Percentiles rank a stretch among this genome's conserved stretches.
These are phyloP conservation scores for Trichocladium antarcticum DNA, from an alignment of 495 filamentous ascomycete genomes.

Conservation along the genomic window DNA sequence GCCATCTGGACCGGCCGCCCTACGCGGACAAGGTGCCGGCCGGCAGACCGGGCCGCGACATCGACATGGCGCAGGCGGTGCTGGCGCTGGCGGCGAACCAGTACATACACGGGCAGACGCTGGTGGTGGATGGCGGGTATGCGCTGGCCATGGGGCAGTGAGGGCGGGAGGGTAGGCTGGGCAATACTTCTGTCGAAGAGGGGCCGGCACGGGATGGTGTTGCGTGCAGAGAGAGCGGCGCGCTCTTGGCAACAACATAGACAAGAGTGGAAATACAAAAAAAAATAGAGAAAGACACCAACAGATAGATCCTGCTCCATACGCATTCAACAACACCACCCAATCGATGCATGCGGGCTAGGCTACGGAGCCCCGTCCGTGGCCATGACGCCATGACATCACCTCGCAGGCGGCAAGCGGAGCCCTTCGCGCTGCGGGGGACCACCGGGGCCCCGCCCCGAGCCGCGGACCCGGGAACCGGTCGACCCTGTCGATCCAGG, in stretches of 20 bases:
- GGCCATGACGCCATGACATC: neutral
- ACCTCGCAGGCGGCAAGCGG: neutral
- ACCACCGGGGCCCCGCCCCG: too few relatives aligned
- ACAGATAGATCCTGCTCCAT: too few relatives aligned
- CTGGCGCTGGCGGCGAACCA: constrained; percentile 54
- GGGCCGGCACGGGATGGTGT: too few relatives aligned
- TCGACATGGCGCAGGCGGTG: constrained; percentile 61
- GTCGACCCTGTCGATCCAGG: too few relatives aligned
- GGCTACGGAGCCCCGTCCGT: neutral
- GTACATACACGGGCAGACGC: constrained; percentile 59
- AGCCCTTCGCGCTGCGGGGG: too few relatives aligned
- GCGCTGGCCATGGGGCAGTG: constrained; percentile 16
- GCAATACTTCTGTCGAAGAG: neutral
- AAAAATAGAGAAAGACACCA: too few relatives aligned
- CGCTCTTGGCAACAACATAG: too few relatives aligned
- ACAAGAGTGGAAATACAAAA: too few relatives aligned
- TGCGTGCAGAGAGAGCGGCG: too few relatives aligned
- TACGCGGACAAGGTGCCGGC: constrained; percentile 49
- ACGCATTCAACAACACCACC: too few relatives aligned
- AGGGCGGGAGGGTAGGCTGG: constrained; percentile 5
- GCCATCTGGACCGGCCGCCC: constrained; percentile 48
- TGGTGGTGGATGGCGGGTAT: constrained; percentile 55
- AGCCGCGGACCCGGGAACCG: too few relatives aligned
- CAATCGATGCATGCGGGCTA: too few relatives aligned
- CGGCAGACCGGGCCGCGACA: constrained; percentile 52